Conservation (phyloP, 352 stramenopile genomes). For the Discostella stelligera region DNA sequence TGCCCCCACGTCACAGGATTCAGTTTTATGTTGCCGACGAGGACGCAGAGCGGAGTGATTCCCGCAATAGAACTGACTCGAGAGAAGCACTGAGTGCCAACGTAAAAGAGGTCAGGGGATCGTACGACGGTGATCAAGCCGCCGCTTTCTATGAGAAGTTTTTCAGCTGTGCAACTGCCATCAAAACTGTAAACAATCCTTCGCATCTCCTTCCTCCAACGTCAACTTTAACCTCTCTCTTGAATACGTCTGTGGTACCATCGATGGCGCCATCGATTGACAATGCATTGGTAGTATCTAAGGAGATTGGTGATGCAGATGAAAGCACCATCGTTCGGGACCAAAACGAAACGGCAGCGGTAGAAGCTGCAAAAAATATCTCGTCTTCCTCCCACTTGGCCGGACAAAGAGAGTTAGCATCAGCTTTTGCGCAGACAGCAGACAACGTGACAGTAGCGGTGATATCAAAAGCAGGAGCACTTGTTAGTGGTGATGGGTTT, state of each 20-base stretch:
- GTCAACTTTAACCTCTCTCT: too few species aligned
- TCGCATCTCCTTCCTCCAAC: too few species aligned
- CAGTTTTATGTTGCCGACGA: slow-evolving; percentile 48
- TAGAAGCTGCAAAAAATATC: slow-evolving; percentile 21
- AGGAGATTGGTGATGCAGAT: slow-evolving; percentile 55
- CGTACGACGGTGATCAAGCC: slow-evolving; percentile 23
- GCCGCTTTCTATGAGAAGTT: slow-evolving; percentile 70
- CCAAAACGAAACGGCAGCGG: slow-evolving; percentile 2
- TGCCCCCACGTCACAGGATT: slow-evolving; percentile 41
- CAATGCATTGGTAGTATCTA: slow-evolving; percentile 52
- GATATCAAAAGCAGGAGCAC: slow-evolving; percentile 52
- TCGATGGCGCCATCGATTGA: slow-evolving; percentile 24
- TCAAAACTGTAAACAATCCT: slow-evolving; percentile 30
- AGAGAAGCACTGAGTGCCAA: slow-evolving; percentile 29
- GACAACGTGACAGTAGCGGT: slow-evolving; percentile 55
- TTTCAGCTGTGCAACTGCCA: slow-evolving; percentile 62
- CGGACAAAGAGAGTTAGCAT: background rate
- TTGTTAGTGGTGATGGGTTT: slow-evolving; percentile 71
- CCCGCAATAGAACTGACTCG: background rate
- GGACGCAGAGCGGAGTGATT: background rate
- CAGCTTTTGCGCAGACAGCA: slow-evolving; percentile 53
- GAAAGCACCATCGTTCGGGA: background rate
- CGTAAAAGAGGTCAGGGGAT: slow-evolving; percentile 29
- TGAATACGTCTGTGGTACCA: too few species aligned
- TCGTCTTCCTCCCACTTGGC: slow-evolving; percentile 26